phyloP scores from a whole-genome alignment of 768 basidiomycete genomes.

The Boletus rufocinnamomeus region DNA sequence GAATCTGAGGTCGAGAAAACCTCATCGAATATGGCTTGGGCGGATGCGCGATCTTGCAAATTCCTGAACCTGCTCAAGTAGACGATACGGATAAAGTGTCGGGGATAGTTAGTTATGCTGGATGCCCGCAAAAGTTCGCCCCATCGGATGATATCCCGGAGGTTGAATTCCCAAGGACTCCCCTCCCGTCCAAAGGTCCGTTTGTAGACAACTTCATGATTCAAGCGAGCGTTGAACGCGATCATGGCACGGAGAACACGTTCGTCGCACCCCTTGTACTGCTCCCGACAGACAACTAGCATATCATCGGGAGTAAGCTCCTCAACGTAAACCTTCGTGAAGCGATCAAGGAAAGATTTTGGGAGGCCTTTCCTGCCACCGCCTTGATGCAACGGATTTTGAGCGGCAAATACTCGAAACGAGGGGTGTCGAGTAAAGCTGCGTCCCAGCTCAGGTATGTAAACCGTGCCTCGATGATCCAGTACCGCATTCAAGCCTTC shows the following conservation, averaged over 20 bases:
- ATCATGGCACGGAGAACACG: conserved; percentile 74
- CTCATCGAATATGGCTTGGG: conserved; percentile 54
- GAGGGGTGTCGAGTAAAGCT: conserved; percentile 85
- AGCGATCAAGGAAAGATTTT: conserved; percentile 95
- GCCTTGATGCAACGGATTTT: conserved; percentile 95
- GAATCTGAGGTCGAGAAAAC: conserved; percentile 42
- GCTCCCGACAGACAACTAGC: conserved; percentile 69
- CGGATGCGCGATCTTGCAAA: conserved; percentile 58
- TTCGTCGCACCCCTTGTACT: conserved; percentile 63
- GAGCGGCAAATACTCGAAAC: conserved; percentile 98
- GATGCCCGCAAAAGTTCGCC: conserved; percentile 51
- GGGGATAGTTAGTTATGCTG: conserved; percentile 46
- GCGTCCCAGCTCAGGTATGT: conserved; percentile 90
- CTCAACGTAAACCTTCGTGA: conserved; percentile 95
- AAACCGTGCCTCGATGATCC: conserved; percentile 94
- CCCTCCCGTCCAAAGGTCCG: conserved; percentile 76
- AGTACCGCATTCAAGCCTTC: conserved; percentile 96
- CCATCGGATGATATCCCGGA: conserved; percentile 94
- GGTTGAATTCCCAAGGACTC: conserved; percentile 96
- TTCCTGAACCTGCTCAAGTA: conserved; percentile 89
- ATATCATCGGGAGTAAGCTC: conserved; percentile 81
- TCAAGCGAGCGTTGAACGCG: conserved; percentile 71
- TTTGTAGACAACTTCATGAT: conserved; percentile 62
- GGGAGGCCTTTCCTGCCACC: conserved; percentile 97
- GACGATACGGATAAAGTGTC: conserved; percentile 63